Conservation (phyloP, 2,329 filamentous ascomycete genomes). For the Tetracladium maxilliforme region DNA sequence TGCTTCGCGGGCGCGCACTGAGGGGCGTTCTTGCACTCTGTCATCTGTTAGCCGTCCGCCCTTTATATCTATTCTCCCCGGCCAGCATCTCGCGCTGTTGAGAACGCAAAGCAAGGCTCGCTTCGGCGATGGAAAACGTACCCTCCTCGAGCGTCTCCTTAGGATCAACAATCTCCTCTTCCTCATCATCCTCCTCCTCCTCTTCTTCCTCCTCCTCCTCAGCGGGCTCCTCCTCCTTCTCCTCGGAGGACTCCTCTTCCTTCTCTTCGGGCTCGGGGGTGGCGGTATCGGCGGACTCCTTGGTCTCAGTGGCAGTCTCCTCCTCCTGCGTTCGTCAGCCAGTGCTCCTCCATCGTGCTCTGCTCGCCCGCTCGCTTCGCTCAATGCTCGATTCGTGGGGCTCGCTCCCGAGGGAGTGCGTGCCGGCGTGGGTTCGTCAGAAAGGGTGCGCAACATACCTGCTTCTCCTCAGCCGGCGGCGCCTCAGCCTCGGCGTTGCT, state of each 20-base stretch:
- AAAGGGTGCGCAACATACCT: too few species aligned
- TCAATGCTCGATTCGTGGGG: too few species aligned
- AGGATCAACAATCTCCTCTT: conserved; percentile 69
- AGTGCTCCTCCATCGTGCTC: conserved; percentile 22
- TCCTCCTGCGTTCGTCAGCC: conserved; percentile 7
- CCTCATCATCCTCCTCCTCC: conserved; percentile 69
- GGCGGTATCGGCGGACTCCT: conserved; percentile 25
- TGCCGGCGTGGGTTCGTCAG: conserved; percentile 2
- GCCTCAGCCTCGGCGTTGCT: conserved; percentile 49
- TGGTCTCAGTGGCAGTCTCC: conserved; percentile 20
- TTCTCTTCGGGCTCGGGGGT: conserved; percentile 24
- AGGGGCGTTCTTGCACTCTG: conserved; percentile 82
- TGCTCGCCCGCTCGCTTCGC: conserved; percentile 1
- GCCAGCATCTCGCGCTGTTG: not conserved
- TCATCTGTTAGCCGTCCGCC: conserved; percentile 8
- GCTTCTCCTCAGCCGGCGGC: conserved; percentile 4
- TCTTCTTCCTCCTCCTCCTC: conserved; percentile 55
- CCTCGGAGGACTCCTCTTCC: conserved; percentile 27
- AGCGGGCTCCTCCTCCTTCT: conserved; percentile 36
- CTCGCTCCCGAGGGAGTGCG: too few species aligned
- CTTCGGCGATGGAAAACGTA: conserved; percentile 45
- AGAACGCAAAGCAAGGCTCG: not conserved
- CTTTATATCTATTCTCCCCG: conserved; percentile 1
- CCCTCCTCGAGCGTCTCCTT: conserved; percentile 87
- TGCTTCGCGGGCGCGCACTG: conserved; percentile 83